These are phyloP conservation scores for Margaritispora aquatica DNA, from an alignment of 495 filamentous ascomycete species.

Conservation along the genomic window DNA sequence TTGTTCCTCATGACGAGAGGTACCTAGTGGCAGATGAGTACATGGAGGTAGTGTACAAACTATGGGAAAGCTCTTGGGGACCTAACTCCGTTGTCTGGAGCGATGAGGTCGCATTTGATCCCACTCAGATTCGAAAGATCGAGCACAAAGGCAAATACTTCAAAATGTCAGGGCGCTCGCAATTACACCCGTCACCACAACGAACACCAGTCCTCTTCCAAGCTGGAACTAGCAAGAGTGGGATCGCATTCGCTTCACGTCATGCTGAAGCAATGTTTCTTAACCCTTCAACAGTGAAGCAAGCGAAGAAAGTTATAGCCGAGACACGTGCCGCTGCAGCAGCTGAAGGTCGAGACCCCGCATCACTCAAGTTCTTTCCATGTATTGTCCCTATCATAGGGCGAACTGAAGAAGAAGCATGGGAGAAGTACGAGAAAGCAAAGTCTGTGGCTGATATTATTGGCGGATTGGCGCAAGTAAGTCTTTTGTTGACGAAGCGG, in stretches of 20 bases:
- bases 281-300: constrained; percentile 36
- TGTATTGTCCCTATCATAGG: constrained; percentile 52
- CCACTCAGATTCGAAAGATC: constrained; percentile 51
- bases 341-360: constrained; percentile 44
- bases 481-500: too few relatives aligned
- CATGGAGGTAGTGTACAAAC: constrained; percentile 61
- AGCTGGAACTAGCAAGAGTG: constrained; percentile 56
- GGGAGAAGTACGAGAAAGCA: constrained; percentile 44
- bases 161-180: constrained; percentile 51
- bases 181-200: constrained; percentile 57
- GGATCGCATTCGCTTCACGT: constrained; percentile 57
- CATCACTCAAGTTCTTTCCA: constrained; percentile 52
- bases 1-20: constrained; percentile 53
- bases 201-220: constrained; percentile 59
- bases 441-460: constrained; percentile 44
- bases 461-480: constrained; percentile 41
- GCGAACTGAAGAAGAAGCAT: constrained; percentile 49
- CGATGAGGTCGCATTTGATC: constrained; percentile 47
- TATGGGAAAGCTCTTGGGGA: constrained; percentile 63
- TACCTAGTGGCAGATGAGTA: constrained; percentile 65
- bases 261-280: constrained; percentile 61
- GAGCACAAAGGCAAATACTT: constrained; percentile 62
- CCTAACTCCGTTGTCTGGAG: constrained; percentile 51
- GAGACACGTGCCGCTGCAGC: constrained; percentile 50
- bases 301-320: constrained; percentile 50